Base-by-base conservation (phyloP, 2,329 filamentous ascomycete species). In the Cercospora sp. region DNA sequence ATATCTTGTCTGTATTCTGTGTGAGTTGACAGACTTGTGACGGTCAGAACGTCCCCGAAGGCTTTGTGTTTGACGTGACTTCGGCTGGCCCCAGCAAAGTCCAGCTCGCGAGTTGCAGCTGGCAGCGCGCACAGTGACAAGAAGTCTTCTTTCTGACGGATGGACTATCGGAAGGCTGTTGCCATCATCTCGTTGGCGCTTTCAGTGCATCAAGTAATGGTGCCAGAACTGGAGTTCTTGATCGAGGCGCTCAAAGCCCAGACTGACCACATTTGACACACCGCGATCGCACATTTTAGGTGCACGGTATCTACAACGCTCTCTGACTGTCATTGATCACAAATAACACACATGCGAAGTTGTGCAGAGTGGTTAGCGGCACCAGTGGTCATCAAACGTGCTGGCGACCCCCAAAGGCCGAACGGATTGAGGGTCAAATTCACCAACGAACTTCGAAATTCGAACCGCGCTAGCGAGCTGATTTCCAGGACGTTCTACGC, bases 371-470 rank as follows among this genome's bases (percentile, higher is more conserved):
- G 10, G 26, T 20, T 51, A 16, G 45, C 6, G 3, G 45, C 13
- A 23, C 16, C 26, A 12, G 16, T 58, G 26, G 53, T 28, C 53
- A 16, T 26, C 53, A n/a, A 58, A 58, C 53, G n/a, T 20, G 53
- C 53, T 58, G 26, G 53, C 9, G 3, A 20, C 26, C 26, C 26
- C 26, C 26, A 12, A 31, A 58, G 53, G 31, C 26, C 53, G 28
- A 18, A 58, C 23, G n/a, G 23, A 31, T 31, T n/a, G 26, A 33
- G 53, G 53, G 26, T n/a, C 26, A 30, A 58, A 26, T 58, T 58
- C 53, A 58, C 53, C 30, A n/a, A 58, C 53, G 26, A 58, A 58
- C 53, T 58, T 58, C 53, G 28, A 58, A 58, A 58, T 58, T 18
- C 53, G 23, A 33, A 33, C 53, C 26, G 53, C 53, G 30, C 53